Base-by-base conservation (phyloP, 805 yeast species). In the Saccharomyces jurei region DNA sequence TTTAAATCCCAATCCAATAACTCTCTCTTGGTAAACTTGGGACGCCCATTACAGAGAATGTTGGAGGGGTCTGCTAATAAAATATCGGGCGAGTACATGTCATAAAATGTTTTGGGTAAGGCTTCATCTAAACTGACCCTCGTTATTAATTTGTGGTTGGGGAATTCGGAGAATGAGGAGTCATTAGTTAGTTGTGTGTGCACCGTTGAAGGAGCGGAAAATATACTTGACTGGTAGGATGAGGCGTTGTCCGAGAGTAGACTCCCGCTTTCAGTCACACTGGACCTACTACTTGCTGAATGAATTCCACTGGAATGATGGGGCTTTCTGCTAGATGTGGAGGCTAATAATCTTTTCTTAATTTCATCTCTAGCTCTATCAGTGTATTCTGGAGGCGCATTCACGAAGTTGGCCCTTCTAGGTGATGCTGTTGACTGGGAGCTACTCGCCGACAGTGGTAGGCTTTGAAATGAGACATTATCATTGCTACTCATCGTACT, bases 1-100 rank as follows among this genome's bases (percentile, higher is more conserved):
- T 84, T 84, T 49, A 82, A 63, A 44, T 77, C 80, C 90, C 90
- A 84, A 64, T 82, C 84, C 10, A 80, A 69, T 27, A 85, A 70
- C 4, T 77, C 79, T 48, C 87, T 69, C 54, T 75, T 77, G 0
- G 87, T 81, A 69, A 81, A 83, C 21, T 68, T 63, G 10, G 86
- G 87, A 31, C 87, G 69, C 0, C 84, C 83, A 56, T 78, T 78
- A 4, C 77, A 70, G 41, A 79, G 70, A 22, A 73, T 50, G 10
- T 57, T 59, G n/a, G 52, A 52, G 11, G 74, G 69, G 52, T 75
- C 74, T 4, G 50, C 21, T 5, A 71, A 71, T 21, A 77, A 66
- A 14, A 80, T 64, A 54, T 81, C 83, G 1, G 79, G 75, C 0
- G 81, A 69, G 63, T 82, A 82, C 77, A 80, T 78, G 59, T 78